These are phyloP conservation scores for Neoascochyta sp. DNA, from an alignment of 2,329 filamentous ascomycete genomes.

Conservation along the genomic window DNA sequence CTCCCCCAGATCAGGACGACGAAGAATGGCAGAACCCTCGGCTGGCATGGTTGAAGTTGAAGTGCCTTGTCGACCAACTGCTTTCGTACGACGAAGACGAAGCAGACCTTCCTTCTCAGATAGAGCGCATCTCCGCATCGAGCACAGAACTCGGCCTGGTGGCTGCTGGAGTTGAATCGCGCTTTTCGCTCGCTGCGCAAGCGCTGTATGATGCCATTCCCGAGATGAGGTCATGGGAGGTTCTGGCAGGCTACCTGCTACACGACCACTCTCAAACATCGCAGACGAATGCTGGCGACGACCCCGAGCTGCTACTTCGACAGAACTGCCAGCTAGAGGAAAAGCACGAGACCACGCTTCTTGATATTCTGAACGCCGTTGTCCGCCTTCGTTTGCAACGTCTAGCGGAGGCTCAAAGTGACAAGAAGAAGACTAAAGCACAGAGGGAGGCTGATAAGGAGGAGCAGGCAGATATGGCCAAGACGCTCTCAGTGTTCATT, in stretches of 20 bases:
- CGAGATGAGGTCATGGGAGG: constrained; percentile 82
- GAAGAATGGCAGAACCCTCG: constrained; percentile 71
- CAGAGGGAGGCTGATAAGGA: constrained; percentile 61
- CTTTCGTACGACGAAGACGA: constrained; percentile 72
- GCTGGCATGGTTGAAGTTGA: constrained; percentile 84
- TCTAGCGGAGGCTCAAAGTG: constrained; percentile 58
- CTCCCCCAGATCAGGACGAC: constrained; percentile 67
- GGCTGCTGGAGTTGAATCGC: constrained; percentile 66
- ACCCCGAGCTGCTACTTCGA: constrained; percentile 63
- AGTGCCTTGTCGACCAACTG: constrained; percentile 81
- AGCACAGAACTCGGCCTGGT: constrained; percentile 48
- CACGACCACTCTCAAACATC: constrained; percentile 72
- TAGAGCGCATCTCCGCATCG: constrained; percentile 44
- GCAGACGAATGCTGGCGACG: constrained; percentile 55
- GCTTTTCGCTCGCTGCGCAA: constrained; percentile 81
- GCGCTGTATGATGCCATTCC: constrained; percentile 77
- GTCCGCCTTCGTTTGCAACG: constrained; percentile 71
- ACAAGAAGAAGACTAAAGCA: constrained; percentile 56
- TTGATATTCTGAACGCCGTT: constrained; percentile 81
- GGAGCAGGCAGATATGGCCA: constrained; percentile 72
- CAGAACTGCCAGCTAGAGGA: constrained; percentile 68
- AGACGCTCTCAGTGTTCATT: constrained; percentile 73
- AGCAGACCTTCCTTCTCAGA: constrained; percentile 52
- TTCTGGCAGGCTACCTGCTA: constrained; percentile 82
- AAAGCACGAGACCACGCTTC: constrained; percentile 75